Evolutionary conservation across 495 filamentous ascomycete genomes (phyloP), one percentile per base, ranked within the genome.

Genomic region (Geopyxis carbonaria): DNA sequence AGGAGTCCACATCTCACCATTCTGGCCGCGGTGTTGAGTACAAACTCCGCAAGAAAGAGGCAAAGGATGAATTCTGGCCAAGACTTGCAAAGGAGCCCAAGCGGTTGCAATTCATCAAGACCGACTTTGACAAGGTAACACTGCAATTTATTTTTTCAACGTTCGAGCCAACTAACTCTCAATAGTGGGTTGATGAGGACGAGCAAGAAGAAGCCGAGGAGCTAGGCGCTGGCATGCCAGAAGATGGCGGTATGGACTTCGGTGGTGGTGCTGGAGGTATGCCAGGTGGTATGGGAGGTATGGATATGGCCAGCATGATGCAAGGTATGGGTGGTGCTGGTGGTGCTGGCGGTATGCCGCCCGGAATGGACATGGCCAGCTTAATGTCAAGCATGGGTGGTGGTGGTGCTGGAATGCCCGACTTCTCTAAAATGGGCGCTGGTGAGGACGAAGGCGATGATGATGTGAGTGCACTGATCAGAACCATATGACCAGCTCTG

Each of bases 151-250:
- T 40, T 22, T 39, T 29, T 37, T 34, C 39, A 52, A n/a, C n/a
- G n/a, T n/a, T n/a, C n/a, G n/a, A n/a, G n/a, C n/a, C n/a, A n/a
- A n/a, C n/a, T n/a, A n/a, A n/a, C n/a, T 62, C 42, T 60, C 47
- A 20, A 1, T 45, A 83, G 84, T 97, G 91, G 91, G 85, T 97
- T 49, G 91, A 95, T 59, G 89, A 95, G 73, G 89, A 97, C 59
- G 89, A 97, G 70, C 89, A 97, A 65, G 80, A 94, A 53, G 83
- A 78, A 53, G 76, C 64, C 13, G 62, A 68, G 16, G 87, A 93
- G 25, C 84, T 93, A 22, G 83, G 92, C 57, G 85, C 78, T 25
- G 69, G 64, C 27, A 64, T 60, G 43, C 73, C 66, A 20, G 71
- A 63, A 34, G 58, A 62, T 40, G 70, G 61, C 27, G 73, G 60